phyloP scores from a whole-genome alignment of 2,329 filamentous ascomycete species.

The Aspergillus clavatus region DNA sequence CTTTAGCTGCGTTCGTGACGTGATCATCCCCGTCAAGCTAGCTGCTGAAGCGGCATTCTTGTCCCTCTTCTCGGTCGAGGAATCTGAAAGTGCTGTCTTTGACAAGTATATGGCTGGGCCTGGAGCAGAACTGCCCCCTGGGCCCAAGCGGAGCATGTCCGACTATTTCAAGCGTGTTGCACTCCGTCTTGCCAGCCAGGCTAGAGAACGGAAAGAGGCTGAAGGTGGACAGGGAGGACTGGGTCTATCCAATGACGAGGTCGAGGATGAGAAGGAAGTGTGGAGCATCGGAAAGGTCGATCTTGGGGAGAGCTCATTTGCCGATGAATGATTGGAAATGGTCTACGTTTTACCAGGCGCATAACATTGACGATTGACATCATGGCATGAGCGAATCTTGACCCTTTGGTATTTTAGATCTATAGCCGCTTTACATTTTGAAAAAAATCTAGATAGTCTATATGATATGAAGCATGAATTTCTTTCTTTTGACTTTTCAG shows the following conservation, averaged over 20 bases:
- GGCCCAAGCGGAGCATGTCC: slow-evolving; percentile 80
- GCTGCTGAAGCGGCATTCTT: slow-evolving; percentile 93
- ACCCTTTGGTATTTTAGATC: slow-evolving; percentile 20
- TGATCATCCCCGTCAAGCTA: slow-evolving; percentile 90
- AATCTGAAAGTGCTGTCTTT: slow-evolving; percentile 79
- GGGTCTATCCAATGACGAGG: slow-evolving; percentile 82
- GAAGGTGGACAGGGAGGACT: slow-evolving; percentile 84
- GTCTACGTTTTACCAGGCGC: slow-evolving; percentile 8
- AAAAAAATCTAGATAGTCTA: not conserved
- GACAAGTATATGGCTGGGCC: slow-evolving; percentile 79
- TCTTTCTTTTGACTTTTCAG: too few species aligned
- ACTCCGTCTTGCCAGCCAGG: slow-evolving; percentile 75
- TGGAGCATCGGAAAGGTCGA: slow-evolving; percentile 94
- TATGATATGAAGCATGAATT: slow-evolving; percentile 4
- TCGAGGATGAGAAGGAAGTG: slow-evolving; percentile 90
- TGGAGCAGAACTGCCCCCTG: slow-evolving; percentile 61
- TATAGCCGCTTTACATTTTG: slow-evolving; percentile 3
- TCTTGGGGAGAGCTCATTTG: slow-evolving; percentile 54
- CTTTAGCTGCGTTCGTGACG: slow-evolving; percentile 84
- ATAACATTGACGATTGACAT: too few species aligned
- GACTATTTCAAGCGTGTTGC: slow-evolving; percentile 98
- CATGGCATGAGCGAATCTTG: slow-evolving; percentile 20
- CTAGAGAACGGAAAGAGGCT: slow-evolving; percentile 81
- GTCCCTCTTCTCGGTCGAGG: slow-evolving; percentile 81
- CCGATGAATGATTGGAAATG: slow-evolving; percentile 28